Evolutionary conservation across 768 basidiomycete genomes (phyloP), one percentile per base, ranked within the genome.

Genomic region (Lentinus brumalis): DNA sequence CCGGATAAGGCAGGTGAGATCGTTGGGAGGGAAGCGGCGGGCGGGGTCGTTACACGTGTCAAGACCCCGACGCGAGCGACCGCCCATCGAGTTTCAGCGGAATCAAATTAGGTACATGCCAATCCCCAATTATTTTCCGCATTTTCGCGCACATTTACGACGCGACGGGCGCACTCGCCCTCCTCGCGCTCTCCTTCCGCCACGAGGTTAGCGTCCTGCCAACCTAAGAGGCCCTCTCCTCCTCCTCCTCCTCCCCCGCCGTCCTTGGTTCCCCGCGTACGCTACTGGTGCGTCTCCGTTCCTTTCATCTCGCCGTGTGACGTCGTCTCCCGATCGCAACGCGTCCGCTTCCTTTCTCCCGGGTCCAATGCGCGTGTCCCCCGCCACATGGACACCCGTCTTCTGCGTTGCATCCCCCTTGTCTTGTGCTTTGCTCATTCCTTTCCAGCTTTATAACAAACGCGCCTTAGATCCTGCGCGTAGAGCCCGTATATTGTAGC

Each of bases 11-110:
- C 64, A 66, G 54, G 57, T 29, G 57, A 50, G 54, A 58, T 62
- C 52, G 61, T 60, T 60, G 60, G 62, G 53, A 39, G 49, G 60
- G 55, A 35, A 56, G 35, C 44, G 61, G 60, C 40, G 52, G 65
- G 49, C 60, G 62, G 50, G 50, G 59, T 50, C 66, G 66, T 69
- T 66, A 69, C 66, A 69, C 68, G 68, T 69, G 68, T 66, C 68
- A 63, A 55, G 26, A 49, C 6, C 40, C 50, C 59, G 56, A 59
- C 60, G 56, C 53, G 42, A 53, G 55, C 42, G 21, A 29, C 62
- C 55, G 55, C 50, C 14, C 58, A 53, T 56, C 68, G 56, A 68
- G 67, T 72, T 68, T 69, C 68, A 69, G 64, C 61, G 63, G 59
- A 69, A 60, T 69, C 69, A 68, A 67, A 69, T 69, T 62, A 57